phyloP scores from a whole-genome alignment of 1,284 basidiomycete genomes.

The Puccinia horiana region DNA sequence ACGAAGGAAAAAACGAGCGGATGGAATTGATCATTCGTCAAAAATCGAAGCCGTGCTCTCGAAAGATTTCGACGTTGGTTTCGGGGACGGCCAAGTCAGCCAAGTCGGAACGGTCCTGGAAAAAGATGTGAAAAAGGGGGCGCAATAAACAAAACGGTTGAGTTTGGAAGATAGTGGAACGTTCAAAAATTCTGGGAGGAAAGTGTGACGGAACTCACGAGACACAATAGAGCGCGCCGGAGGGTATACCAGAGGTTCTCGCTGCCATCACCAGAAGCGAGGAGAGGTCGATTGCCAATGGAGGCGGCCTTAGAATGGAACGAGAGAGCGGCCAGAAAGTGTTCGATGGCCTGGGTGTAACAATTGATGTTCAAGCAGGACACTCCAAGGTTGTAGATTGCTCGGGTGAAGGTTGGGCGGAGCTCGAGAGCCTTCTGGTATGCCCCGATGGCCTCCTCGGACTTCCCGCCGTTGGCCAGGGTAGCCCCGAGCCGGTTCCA shows the following conservation, averaged over 20 bases:
- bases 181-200: too few species aligned
- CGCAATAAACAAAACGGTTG: too few species aligned
- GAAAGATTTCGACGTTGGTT: conserved; percentile 52
- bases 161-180: background rate
- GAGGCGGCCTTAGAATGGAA: conserved; percentile 65
- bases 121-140: background rate
- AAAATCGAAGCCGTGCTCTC: conserved; percentile 55
- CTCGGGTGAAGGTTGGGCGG: conserved; percentile 92
- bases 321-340: conserved; percentile 87
- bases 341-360: conserved; percentile 92
- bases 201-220: conserved; percentile 58
- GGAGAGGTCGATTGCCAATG: conserved; percentile 43
- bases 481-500: conserved; percentile 97
- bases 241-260: conserved; percentile 91
- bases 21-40: conserved; percentile 21
- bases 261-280: conserved; percentile 67
- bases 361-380: conserved; percentile 96
- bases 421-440: conserved; percentile 91
- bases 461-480: conserved; percentile 88
- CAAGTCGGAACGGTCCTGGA: conserved; percentile 61
- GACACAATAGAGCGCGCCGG: conserved; percentile 74
- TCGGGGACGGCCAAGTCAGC: conserved; percentile 54
- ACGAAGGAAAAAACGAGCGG: background rate
- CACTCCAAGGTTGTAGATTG: conserved; percentile 96
- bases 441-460: conserved; percentile 91